Evolutionary conservation across 805 yeast species (phyloP).

Genomic region (Yamadazyma paraphyllophila): DNA sequence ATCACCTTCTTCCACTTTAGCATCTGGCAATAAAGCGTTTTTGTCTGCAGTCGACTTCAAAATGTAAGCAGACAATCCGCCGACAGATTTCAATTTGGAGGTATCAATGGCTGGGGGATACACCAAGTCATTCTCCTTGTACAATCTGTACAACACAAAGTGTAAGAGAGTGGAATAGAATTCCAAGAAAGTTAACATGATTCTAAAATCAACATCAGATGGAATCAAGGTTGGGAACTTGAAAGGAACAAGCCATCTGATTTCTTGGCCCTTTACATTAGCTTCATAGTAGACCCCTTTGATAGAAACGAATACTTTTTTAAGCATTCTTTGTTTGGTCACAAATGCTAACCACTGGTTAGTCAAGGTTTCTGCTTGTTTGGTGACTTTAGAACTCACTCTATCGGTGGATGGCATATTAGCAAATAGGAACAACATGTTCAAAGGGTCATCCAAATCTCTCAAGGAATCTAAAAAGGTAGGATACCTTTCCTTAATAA

Average conservation of each 20-base stretch:
- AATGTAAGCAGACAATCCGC: constrained; percentile 83
- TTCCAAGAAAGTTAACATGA: constrained; percentile 95
- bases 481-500: constrained; percentile 94
- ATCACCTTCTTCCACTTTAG: constrained; percentile 19
- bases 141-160: constrained; percentile 81
- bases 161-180: constrained; percentile 90
- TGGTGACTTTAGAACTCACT: constrained; percentile 76
- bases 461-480: constrained; percentile 88
- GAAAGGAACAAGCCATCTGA: constrained; percentile 95
- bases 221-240: constrained; percentile 97
- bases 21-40: constrained; percentile 37
- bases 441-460: constrained; percentile 92
- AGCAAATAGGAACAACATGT: constrained; percentile 91
- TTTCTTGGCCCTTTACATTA: constrained; percentile 81
- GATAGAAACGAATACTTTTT: constrained; percentile 91
- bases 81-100: constrained; percentile 75
- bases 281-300: constrained; percentile 98
- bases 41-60: constrained; percentile 52
- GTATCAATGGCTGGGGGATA: constrained; percentile 87
- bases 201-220: constrained; percentile 88
- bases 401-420: constrained; percentile 91
- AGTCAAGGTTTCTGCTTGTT: constrained; percentile 81
- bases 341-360: constrained; percentile 95
- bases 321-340: constrained; percentile 75
- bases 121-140: constrained; percentile 78